Base-by-base conservation (phyloP, 768 basidiomycete species). In the Amanita brunnescens region DNA sequence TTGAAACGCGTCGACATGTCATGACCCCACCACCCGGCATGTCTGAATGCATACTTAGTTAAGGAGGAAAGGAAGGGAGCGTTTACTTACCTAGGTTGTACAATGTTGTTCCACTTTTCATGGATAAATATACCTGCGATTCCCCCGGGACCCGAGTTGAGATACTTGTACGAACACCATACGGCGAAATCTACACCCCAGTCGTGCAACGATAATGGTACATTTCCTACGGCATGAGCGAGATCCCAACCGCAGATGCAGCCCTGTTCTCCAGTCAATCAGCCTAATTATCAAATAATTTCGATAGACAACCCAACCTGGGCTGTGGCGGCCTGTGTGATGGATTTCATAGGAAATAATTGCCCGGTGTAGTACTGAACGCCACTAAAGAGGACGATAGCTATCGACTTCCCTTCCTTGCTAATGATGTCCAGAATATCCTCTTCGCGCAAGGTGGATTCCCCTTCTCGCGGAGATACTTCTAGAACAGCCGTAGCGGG, bases 351-450 rank as follows among this genome's bases (percentile, higher is more conserved):
- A 47, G 91, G 86, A 70, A 99, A 98, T 68, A 74, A 82, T 66
- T 99, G 94, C 12, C 94, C 96, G 20, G 92, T 95, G 70, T 97
- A 99, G 71, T 93, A 99, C 67, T 98, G 95, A 30, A 98, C 83
- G 2, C 95, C 91, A 50, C 87, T 85, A 62, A 99, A 87, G 54
- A 97, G 78, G 53, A 98, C 91, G 35, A 99, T 76, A 26, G 96
- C 89, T 57, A 97, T 91, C 40, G 75, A 75, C 45, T 76, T 58
- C 13, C 89, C 90, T 63, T 93, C 78, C 56, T 78, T 73, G 45
- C 79, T 76, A 59, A 99, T 83, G 42, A 71, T 70, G 50, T 78
- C 73, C 32, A 97, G 70, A 59, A 98, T 94, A 66, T 99, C 96
- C 61, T 88, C 81, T 60, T 88, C 87, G 57, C 92, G 80, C 54